Conservation (phyloP, 352 stramenopile species). For the Pythium utonaiense region DNA sequence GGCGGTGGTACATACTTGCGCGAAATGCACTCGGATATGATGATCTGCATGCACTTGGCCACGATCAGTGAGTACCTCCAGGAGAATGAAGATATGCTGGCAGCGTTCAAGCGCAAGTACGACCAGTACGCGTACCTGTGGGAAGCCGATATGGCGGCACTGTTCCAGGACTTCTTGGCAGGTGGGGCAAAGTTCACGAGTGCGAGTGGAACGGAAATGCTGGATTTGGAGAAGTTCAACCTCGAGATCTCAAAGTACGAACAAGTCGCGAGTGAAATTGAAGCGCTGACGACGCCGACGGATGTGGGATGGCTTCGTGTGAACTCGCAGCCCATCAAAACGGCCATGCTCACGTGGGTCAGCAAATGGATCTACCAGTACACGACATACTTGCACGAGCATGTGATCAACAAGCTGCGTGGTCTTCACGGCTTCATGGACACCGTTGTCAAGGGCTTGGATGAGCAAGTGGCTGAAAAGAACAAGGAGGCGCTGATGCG, state of each 20-base stretch:
- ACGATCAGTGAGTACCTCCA: slow-evolving; percentile 91
- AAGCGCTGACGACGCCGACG: slow-evolving; percentile 83
- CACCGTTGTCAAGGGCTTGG: slow-evolving; percentile 86
- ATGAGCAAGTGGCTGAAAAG: slow-evolving; percentile 88
- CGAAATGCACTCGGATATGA: slow-evolving; percentile 96
- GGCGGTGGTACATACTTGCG: slow-evolving; percentile 95
- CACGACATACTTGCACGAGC: slow-evolving; percentile 91
- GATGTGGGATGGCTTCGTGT: slow-evolving; percentile 98
- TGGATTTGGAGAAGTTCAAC: slow-evolving; percentile 95
- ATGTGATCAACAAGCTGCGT: slow-evolving; percentile 87
- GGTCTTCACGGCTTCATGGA: slow-evolving; percentile 93
- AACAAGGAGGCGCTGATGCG: slow-evolving; percentile 95
- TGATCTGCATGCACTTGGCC: slow-evolving; percentile 92
- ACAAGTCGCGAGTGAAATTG: slow-evolving; percentile 90
- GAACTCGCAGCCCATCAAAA: slow-evolving; percentile 96
- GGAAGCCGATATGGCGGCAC: slow-evolving; percentile 90
- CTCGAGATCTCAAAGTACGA: slow-evolving; percentile 95
- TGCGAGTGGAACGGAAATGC: slow-evolving; percentile 82
- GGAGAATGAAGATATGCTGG: slow-evolving; percentile 91
- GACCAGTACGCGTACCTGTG: slow-evolving; percentile 96
- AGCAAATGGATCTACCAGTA: slow-evolving; percentile 97
- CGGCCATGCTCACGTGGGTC: slow-evolving; percentile 93
- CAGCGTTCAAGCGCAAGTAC: slow-evolving; percentile 93
- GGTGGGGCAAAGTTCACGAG: slow-evolving; percentile 45
- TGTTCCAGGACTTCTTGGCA: slow-evolving; percentile 92